phyloP scores from a whole-genome alignment of 768 basidiomycete species.

The Termitomyces sp. region DNA sequence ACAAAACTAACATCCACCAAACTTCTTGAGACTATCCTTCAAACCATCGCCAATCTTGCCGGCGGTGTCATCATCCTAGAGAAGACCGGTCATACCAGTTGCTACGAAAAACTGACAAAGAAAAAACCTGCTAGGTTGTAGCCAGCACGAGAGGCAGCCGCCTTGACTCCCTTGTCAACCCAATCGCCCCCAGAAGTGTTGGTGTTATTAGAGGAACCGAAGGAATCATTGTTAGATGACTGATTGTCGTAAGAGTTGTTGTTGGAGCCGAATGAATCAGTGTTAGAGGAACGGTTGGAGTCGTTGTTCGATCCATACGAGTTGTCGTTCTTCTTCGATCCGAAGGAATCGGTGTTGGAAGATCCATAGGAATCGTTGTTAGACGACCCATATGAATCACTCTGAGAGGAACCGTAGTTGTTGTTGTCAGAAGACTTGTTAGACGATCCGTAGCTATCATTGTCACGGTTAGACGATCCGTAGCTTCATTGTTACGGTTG shows the following conservation, averaged over 20 bases:
- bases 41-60: slow-evolving; percentile 31
- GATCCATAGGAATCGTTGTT: too few species aligned
- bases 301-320: too few species aligned
- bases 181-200: slow-evolving; percentile 14
- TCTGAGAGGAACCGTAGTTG: too few species aligned
- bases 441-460: too few species aligned
- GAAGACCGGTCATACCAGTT: neutral
- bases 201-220: slow-evolving; percentile 17
- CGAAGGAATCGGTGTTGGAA: too few species aligned
- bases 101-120: neutral
- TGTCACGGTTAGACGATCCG: neutral
- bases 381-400: too few species aligned
- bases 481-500: slow-evolving; percentile 10
- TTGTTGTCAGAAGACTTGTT: too few species aligned
- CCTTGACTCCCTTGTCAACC: slow-evolving; percentile 28
- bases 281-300: slow-evolving; percentile 4
- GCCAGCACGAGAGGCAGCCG: slow-evolving; percentile 35
- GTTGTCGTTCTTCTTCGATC: too few species aligned
- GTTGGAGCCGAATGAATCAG: neutral
- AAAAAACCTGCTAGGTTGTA: slow-evolving; percentile 29
- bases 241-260: too few species aligned
- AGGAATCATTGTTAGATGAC: slow-evolving; percentile 5
- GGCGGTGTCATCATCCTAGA: slow-evolving; percentile 30
- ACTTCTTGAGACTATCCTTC: slow-evolving; percentile 30
- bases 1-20: slow-evolving; percentile 21